These are phyloP conservation scores for Tolypocladium paradoxum DNA, from an alignment of 2,329 filamentous ascomycete species.

Conservation along the genomic window DNA sequence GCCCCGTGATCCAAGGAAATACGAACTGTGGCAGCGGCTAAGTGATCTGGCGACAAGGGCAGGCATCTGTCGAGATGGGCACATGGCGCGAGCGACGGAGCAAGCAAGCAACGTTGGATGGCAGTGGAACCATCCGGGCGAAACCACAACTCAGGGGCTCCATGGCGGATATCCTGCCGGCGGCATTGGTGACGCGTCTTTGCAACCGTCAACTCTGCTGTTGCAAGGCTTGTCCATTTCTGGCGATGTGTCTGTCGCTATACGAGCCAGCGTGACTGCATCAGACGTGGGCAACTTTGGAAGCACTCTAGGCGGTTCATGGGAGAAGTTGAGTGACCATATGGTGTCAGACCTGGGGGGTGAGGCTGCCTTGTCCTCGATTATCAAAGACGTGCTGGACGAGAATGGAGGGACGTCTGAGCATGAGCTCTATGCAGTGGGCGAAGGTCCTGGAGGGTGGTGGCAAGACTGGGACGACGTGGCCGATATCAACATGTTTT, in stretches of 20 bases:
- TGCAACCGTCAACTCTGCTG: not conserved
- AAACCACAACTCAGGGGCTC: not conserved
- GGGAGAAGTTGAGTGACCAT: not conserved
- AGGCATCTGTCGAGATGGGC: not conserved
- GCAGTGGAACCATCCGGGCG: not conserved
- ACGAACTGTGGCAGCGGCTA: constrained; percentile 9
- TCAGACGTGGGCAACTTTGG: not conserved
- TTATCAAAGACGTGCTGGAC: not conserved
- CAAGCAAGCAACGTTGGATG: not conserved
- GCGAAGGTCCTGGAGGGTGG: not conserved
- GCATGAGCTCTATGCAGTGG: not conserved
- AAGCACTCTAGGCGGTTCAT: not conserved
- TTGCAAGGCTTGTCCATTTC: not conserved
- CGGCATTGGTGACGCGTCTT: not conserved
- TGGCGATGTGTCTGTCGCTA: not conserved
- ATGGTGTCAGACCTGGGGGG: not conserved
- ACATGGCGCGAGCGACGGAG: not conserved
- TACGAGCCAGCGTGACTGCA: not conserved
- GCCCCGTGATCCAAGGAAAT: constrained; percentile 3
- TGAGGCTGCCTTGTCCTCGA: not conserved
- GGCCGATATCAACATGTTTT: not conserved
- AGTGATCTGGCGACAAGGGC: constrained; percentile 2
- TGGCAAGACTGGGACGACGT: constrained; percentile 1
- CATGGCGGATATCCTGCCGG: no score
- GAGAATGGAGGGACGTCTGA: not conserved